Conservation (phyloP, 805 yeast genomes). For the Suhomyces sp. region DNA sequence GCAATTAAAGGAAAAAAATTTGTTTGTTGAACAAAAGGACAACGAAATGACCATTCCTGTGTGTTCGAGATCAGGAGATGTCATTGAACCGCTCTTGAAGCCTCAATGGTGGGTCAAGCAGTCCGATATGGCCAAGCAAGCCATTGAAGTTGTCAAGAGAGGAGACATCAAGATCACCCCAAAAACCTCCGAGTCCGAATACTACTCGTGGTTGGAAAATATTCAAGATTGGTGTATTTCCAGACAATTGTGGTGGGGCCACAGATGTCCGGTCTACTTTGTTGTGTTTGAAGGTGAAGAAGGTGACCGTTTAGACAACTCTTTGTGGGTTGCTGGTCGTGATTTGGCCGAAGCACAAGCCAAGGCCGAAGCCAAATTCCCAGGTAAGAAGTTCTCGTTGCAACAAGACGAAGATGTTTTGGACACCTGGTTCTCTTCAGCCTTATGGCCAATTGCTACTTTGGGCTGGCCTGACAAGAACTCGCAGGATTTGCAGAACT, state of each 20-base stretch:
- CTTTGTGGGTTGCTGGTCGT: slow-evolving; percentile 91
- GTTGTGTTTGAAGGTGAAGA: slow-evolving; percentile 75
- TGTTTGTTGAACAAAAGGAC: slow-evolving; percentile 81
- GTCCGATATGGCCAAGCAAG: slow-evolving; percentile 81
- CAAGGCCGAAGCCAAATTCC: slow-evolving; percentile 74
- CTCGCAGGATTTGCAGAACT: slow-evolving; percentile 68
- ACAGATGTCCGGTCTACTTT: slow-evolving; percentile 94
- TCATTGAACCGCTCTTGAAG: slow-evolving; percentile 93
- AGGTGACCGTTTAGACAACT: slow-evolving; percentile 58
- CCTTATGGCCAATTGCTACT: slow-evolving; percentile 96
- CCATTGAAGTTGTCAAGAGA: slow-evolving; percentile 76
- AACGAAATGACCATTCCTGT: slow-evolving; percentile 94
- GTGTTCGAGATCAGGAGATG: slow-evolving; percentile 95
- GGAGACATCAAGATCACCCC: slow-evolving; percentile 85
- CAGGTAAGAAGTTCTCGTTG: slow-evolving; percentile 65
- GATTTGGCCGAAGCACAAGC: slow-evolving; percentile 74
- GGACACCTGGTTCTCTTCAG: slow-evolving; percentile 98
- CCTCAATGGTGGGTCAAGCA: slow-evolving; percentile 99
- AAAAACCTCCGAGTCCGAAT: slow-evolving; percentile 87
- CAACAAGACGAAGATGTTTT: slow-evolving; percentile 97
- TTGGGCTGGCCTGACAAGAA: slow-evolving; percentile 86
- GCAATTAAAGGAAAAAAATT: slow-evolving; percentile 67
- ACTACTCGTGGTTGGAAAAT: slow-evolving; percentile 91
- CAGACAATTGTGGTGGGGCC: slow-evolving; percentile 92
- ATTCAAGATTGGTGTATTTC: slow-evolving; percentile 99